phyloP scores from a whole-genome alignment of 2,329 filamentous ascomycete species.

The Claviceps sp. region DNA sequence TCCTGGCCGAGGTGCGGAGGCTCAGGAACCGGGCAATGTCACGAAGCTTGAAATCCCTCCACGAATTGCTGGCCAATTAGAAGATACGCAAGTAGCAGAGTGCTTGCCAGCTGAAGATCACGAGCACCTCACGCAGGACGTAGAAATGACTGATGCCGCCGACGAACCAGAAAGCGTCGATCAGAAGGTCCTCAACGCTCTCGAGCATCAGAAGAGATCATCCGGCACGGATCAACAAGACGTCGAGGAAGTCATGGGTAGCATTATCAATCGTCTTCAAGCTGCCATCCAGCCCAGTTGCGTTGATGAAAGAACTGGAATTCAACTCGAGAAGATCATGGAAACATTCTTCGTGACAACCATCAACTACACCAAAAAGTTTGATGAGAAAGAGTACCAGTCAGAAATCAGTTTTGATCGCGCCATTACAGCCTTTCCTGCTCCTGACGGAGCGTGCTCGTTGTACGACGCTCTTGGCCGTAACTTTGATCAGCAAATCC shows the following conservation, averaged over 20 bases:
- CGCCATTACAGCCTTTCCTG: slow-evolving; percentile 47
- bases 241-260: slow-evolving; percentile 89
- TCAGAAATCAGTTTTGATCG: slow-evolving; percentile 43
- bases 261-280: slow-evolving; percentile 80
- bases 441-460: slow-evolving; percentile 36
- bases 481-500: slow-evolving; percentile 68
- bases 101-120: not conserved
- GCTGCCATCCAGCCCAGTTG: slow-evolving; percentile 68
- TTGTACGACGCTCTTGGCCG: slow-evolving; percentile 78
- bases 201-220: slow-evolving; percentile 31
- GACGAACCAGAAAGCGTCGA: slow-evolving; percentile 27
- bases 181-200: slow-evolving; percentile 30
- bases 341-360: slow-evolving; percentile 52
- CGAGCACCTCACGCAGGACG: slow-evolving; percentile 9
- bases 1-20: slow-evolving; percentile 6
- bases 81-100: not conserved
- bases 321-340: slow-evolving; percentile 72
- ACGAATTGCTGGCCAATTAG: not conserved
- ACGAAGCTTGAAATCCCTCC: not conserved
- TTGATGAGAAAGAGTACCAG: slow-evolving; percentile 27
- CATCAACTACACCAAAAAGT: slow-evolving; percentile 45
- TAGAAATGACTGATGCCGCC: slow-evolving; percentile 17
- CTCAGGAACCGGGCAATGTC: not conserved
- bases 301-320: slow-evolving; percentile 46
- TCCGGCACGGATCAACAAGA: slow-evolving; percentile 69